A percentile compares a stretch with the other conserved stretches of the same genome.
Evolutionary conservation across 1,139 yeast genomes (phyloP).

Genomic region (Zhuliangozyma blackwelliae): DNA sequence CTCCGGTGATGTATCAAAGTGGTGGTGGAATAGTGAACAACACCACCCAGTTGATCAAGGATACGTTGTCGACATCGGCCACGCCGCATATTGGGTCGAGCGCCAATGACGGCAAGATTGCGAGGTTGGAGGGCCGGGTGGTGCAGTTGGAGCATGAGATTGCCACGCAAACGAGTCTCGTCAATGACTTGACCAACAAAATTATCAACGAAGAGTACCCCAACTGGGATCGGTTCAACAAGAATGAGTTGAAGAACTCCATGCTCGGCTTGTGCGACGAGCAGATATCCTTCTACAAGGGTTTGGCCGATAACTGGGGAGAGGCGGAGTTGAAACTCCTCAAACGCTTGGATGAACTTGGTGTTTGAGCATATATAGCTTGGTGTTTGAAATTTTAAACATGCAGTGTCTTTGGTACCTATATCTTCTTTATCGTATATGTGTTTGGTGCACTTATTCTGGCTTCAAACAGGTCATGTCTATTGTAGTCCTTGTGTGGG

Average conservation of each 20-base stretch:
- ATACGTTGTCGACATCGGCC: conserved; percentile 44
- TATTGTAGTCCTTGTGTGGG: conserved; percentile 40
- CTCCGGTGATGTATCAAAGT: conserved; percentile 23
- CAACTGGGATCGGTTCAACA: conserved; percentile 77
- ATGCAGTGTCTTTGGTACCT: background rate
- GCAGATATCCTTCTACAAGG: conserved; percentile 70
- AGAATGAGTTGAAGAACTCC: conserved; percentile 68
- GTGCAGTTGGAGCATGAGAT: conserved; percentile 49
- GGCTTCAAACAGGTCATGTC: conserved; percentile 6
- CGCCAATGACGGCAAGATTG: conserved; percentile 31
- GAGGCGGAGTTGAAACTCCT: conserved; percentile 47
- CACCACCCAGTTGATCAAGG: conserved; percentile 44
- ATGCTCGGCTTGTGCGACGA: conserved; percentile 69
- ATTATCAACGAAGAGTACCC: conserved; percentile 79
- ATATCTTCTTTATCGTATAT: background rate
- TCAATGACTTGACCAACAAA: conserved; percentile 59
- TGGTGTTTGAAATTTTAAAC: background rate
- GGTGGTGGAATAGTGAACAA: conserved; percentile 38
- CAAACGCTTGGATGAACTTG: conserved; percentile 33
- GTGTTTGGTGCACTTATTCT: background rate
- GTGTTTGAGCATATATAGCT: background rate
- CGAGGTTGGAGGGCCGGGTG: conserved; percentile 30
- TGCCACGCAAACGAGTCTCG: conserved; percentile 44
- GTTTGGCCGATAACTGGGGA: conserved; percentile 71
- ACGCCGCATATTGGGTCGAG: conserved; percentile 40